phyloP scores from a whole-genome alignment of 202 grass and related monocot species.

The Elaeis oleifera region DNA sequence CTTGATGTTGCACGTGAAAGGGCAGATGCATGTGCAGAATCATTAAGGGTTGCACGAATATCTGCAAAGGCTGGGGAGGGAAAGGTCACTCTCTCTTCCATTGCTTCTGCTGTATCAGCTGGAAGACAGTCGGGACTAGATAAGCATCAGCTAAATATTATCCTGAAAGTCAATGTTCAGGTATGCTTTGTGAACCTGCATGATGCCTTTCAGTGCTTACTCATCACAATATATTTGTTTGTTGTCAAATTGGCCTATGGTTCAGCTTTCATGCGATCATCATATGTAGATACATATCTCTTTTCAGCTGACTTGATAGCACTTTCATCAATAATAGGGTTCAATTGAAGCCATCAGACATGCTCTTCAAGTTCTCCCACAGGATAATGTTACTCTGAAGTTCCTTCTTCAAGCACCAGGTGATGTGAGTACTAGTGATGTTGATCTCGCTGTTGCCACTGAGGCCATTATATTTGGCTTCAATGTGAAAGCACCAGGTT shows the following conservation, averaged over 20 bases:
- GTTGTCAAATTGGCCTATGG: too few species aligned
- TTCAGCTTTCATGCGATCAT: too few species aligned
- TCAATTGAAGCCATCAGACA: constrained; percentile 91
- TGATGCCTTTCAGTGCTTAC: too few species aligned
- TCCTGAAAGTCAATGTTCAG: constrained; percentile 98
- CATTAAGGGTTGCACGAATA: constrained; percentile 60
- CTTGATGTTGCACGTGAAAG: constrained; percentile 56
- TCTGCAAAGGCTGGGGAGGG: constrained; percentile 76
- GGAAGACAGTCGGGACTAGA: constrained; percentile 62
- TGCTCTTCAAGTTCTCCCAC: constrained; percentile 66
- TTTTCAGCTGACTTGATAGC: too few species aligned
- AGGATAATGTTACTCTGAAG: constrained; percentile 78
- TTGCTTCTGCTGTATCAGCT: constrained; percentile 59
- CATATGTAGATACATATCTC: too few species aligned
- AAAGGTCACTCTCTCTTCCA: constrained; percentile 75
- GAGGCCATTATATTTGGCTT: constrained; percentile 93
- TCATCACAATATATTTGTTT: too few species aligned
- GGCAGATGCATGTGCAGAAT: constrained; percentile 48
- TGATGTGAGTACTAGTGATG: constrained; percentile 70
- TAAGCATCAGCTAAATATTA: constrained; percentile 82
- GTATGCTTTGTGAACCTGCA: constrained; percentile 25
- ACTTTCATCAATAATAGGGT: constrained; percentile 34
- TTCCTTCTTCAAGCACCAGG: constrained; percentile 93
- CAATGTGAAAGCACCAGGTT: constrained; percentile 78
- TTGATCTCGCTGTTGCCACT: constrained; percentile 76